Percentiles rank a stretch among this genome's conserved stretches.
phyloP scores from a whole-genome alignment of 2,329 filamentous ascomycete species.

The Fusarium fujikuroi region DNA sequence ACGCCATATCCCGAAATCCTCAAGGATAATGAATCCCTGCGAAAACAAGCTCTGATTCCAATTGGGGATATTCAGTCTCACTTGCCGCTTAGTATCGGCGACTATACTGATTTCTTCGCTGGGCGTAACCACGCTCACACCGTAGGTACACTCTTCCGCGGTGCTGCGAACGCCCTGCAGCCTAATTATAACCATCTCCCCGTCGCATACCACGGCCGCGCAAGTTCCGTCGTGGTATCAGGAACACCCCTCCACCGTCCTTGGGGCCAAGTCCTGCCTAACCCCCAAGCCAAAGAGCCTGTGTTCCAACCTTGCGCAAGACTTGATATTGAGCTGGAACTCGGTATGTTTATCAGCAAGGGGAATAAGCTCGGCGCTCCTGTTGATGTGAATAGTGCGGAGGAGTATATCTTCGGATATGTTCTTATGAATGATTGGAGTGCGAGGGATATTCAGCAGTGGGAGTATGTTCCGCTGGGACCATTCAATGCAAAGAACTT shows the following conservation, averaged over 20 bases:
- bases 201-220: conserved; percentile 82
- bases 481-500: conserved; percentile 72
- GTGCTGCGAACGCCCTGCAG: conserved; percentile 77
- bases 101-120: conserved; percentile 88
- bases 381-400: conserved; percentile 71
- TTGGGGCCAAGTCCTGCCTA: conserved; percentile 74
- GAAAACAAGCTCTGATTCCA: conserved; percentile 45
- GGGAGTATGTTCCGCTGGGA: conserved; percentile 70
- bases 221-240: conserved; percentile 79
- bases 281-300: conserved; percentile 56
- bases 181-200: conserved; percentile 85
- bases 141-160: conserved; percentile 77
- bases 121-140: conserved; percentile 79
- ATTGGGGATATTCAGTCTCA: conserved; percentile 67
- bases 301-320: conserved; percentile 68
- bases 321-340: conserved; percentile 81
- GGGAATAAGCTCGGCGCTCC: conserved; percentile 73
- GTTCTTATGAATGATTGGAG: conserved; percentile 74
- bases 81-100: conserved; percentile 79
- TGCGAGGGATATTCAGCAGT: conserved; percentile 68
- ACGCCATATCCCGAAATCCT: conserved; percentile 54
- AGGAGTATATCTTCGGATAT: conserved; percentile 76
- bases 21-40: conserved; percentile 49
- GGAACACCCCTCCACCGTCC: conserved; percentile 78
- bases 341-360: conserved; percentile 78